A percentile compares a stretch with the other conserved stretches of the same genome.
These are phyloP conservation scores for Xylaria sp. DNA, from an alignment of 2,329 filamentous ascomycete species.

Conservation along the genomic window DNA sequence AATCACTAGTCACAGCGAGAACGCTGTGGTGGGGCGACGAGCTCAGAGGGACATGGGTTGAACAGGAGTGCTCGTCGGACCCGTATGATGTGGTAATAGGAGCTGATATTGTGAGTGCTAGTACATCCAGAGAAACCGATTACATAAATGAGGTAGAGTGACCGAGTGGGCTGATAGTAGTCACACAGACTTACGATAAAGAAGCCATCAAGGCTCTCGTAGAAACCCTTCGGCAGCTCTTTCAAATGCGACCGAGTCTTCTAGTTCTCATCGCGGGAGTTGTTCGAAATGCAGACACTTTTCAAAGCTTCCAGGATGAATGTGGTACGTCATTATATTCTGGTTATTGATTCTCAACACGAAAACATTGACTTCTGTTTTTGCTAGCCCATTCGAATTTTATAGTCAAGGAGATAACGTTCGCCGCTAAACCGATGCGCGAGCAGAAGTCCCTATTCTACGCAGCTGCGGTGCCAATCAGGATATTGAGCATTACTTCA, in stretches of 20 bases:
- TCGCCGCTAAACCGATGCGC: conserved; percentile 55
- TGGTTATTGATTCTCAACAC: not conserved
- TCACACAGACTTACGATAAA: conserved; percentile 68
- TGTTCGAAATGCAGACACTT: conserved; percentile 71
- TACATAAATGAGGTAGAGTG: no score
- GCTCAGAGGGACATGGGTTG: conserved; percentile 44
- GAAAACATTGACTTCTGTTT: conserved; percentile 10
- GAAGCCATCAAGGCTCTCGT: conserved; percentile 67
- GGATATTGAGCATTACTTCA: conserved; percentile 44
- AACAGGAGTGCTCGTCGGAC: conserved; percentile 40
- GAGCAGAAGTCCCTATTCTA: conserved; percentile 62
- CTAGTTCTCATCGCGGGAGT: conserved; percentile 70
- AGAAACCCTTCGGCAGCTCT: conserved; percentile 65
- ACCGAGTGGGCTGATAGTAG: conserved; percentile 4
- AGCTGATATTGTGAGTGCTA: conserved; percentile 48
- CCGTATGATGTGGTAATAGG: conserved; percentile 49
- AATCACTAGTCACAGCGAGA: conserved; percentile 41
- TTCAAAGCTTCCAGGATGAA: conserved; percentile 66
- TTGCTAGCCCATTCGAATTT: conserved; percentile 51
- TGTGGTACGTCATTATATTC: conserved; percentile 62
- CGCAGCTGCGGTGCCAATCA: conserved; percentile 48
- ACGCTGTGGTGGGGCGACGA: conserved; percentile 53
- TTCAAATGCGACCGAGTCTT: conserved; percentile 62
- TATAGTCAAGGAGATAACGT: conserved; percentile 53
- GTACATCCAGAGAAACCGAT: no score